Conservation (phyloP, 805 yeast species). For the Teunomyces gatunensis region DNA sequence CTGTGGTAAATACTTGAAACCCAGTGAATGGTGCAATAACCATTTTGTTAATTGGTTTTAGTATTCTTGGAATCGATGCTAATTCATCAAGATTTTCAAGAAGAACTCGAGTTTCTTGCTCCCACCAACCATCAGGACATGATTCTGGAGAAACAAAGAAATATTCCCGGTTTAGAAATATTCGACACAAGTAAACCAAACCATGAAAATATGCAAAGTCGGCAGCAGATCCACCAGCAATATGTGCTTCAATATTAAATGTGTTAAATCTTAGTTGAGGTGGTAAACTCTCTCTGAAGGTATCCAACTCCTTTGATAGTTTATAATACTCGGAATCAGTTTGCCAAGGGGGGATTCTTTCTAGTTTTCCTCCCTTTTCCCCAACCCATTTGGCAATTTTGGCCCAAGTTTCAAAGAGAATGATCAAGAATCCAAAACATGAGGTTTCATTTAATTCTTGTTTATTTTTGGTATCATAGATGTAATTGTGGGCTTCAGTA, state of each 20-base stretch:
- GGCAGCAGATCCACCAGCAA: conserved; percentile 27
- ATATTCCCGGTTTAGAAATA: conserved; percentile 35
- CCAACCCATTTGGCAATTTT: conserved; percentile 39
- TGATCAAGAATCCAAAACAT: conserved; percentile 27
- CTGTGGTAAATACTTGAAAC: conserved; percentile 34
- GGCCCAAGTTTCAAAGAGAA: conserved; percentile 37
- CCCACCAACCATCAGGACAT: conserved; percentile 30
- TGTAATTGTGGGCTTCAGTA: conserved; percentile 10
- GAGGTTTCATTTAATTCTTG: conserved; percentile 10
- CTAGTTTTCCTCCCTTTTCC: conserved; percentile 29
- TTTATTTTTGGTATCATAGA: conserved; percentile 6
- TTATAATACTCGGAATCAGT: conserved; percentile 22
- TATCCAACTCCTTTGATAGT: conserved; percentile 22
- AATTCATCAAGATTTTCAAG: conserved; percentile 21
- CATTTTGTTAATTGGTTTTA: conserved; percentile 23
- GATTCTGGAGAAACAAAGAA: conserved; percentile 30
- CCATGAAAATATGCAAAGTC: conserved; percentile 36
- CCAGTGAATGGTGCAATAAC: conserved; percentile 39
- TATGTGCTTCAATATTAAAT: conserved; percentile 26
- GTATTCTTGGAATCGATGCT: conserved; percentile 17
- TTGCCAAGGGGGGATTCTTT: conserved; percentile 28
- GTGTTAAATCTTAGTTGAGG: conserved; percentile 17
- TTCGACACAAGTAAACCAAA: conserved; percentile 27
- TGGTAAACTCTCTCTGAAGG: conserved; percentile 24
- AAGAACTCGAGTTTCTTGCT: conserved; percentile 16